Evolutionary conservation across 148 eudicot species (phyloP), one percentile per base, ranked within the genome.

Genomic region (Camellia lanceoleosa): DNA sequence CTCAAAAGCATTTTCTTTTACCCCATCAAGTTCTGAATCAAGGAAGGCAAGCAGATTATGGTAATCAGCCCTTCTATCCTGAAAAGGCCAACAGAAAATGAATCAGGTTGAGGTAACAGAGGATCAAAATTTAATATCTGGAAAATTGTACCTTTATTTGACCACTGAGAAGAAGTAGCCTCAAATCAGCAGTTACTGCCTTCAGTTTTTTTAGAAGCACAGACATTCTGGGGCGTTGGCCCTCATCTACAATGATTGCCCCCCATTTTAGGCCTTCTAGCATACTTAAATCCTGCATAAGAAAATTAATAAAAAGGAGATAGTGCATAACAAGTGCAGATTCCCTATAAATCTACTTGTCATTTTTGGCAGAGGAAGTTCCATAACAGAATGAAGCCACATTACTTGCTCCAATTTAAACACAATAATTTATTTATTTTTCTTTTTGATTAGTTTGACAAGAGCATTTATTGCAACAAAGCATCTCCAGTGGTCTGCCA

Each of bases 241-340:
- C 83, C 67, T 81, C 82, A 83, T 90, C 96, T 66, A 87, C 51
- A 54, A 90, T 75, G 73, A 90, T 70, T 55, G 83, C 89, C 79
- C 86, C 92, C 96, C 96, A 92, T 19, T 82, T 76, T 12, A 92
- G 86, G 68, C 77, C 80, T 73, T 82, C 82, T 38, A 92, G 43
- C 15, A 66, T 71, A n/a, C 78, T 81, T 80, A 84, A 47, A 82
- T 92, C 96, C 96, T 92, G 91, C 66, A 84, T 47, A 74, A 78
- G 8, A 75, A 30, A 43, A 19, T 8, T 74, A 3, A 69, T 9
- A 56, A 42, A 75, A 71, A 42, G 71, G 10, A 43, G 76, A 59
- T 13, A 14, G 23, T 56, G 19, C 58, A 8, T 41, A 54, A 38
- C 15, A 51, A 59, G 41, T 30, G 58, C 20, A 41, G 58, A 42